Evolutionary conservation across 805 yeast genomes (phyloP).

Genomic region (Saccharomycopsis sp.): DNA sequence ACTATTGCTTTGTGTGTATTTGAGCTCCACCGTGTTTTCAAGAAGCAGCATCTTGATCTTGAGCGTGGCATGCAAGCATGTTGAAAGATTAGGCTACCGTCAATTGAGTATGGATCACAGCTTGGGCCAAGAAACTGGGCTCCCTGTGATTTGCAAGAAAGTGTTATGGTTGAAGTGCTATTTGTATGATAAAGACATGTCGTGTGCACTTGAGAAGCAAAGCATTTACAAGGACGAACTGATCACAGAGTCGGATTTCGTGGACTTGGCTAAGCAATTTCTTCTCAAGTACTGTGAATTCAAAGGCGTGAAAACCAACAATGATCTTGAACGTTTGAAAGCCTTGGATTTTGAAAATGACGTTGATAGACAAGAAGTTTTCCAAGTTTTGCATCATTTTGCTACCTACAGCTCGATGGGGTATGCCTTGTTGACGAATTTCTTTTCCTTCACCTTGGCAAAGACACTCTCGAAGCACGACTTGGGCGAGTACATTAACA

Average conservation of each 20-base stretch:
- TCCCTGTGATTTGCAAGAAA: not conserved
- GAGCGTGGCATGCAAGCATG: slow-evolving; percentile 6
- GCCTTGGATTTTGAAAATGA: not conserved
- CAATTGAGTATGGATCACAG: slow-evolving; percentile 1
- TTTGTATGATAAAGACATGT: slow-evolving; percentile 10
- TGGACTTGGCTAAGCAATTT: not conserved
- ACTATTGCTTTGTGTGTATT: slow-evolving; percentile 8
- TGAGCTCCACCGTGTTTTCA: slow-evolving; percentile 11
- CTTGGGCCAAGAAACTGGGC: not conserved
- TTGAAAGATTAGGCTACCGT: slow-evolving; percentile 11
- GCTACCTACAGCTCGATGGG: slow-evolving; percentile 3
- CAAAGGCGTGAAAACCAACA: not conserved
- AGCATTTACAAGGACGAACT: slow-evolving; percentile 2
- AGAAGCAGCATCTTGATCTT: slow-evolving; percentile 11
- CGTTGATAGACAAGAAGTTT: not conserved
- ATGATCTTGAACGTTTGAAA: not conserved
- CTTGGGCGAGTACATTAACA: slow-evolving; percentile 2
- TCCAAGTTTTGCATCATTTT: slow-evolving; percentile 2
- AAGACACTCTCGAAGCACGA: slow-evolving; percentile 2
- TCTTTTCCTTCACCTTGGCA: slow-evolving; percentile 1
- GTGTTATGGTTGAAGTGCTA: slow-evolving; percentile 12
- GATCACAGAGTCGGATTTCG: slow-evolving; percentile 1
- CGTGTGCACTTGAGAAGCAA: slow-evolving; percentile 8
- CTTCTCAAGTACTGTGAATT: not conserved
- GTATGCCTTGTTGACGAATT: slow-evolving; percentile 5